These are phyloP conservation scores for Dryas octopetala DNA, from an alignment of 306 rosid species.

Conservation along the genomic window DNA sequence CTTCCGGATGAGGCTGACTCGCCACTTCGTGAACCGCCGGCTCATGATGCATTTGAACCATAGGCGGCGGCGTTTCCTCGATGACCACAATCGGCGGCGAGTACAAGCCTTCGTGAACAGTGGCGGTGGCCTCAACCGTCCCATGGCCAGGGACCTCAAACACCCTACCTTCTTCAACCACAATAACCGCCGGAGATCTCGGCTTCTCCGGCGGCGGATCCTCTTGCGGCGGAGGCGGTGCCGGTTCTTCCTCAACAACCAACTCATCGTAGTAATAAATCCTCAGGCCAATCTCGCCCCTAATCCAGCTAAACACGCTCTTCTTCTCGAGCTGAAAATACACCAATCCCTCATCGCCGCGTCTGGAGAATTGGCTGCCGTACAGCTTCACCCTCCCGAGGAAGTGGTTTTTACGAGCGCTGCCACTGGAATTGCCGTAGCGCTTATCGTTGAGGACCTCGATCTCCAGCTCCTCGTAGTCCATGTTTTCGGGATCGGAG, in stretches of 20 bases:
- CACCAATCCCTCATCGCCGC: conserved; percentile 72
- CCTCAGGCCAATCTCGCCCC: conserved; percentile 74
- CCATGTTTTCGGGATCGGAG: conserved; percentile 83
- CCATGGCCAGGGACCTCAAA: conserved; percentile 36
- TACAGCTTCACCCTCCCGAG: conserved; percentile 78
- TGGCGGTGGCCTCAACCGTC: conserved; percentile 4
- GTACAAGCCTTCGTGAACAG: conserved; percentile 28
- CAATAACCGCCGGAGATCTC: conserved; percentile 29
- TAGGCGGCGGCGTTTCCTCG: conserved; percentile 52
- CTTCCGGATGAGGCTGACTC: conserved; percentile 37
- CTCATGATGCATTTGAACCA: conserved; percentile 50
- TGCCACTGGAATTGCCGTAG: conserved; percentile 53
- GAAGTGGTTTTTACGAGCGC: conserved; percentile 78
- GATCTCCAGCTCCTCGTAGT: conserved; percentile 80
- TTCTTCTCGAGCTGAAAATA: conserved; percentile 76
- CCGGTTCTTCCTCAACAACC: conserved; percentile 34
- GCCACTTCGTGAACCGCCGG: conserved; percentile 34
- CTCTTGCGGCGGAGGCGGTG: conserved; percentile 35
- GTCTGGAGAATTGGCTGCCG: conserved; percentile 64
- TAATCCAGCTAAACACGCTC: conserved; percentile 83
- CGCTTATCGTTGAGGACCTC: conserved; percentile 88
- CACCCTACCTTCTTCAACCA: conserved; percentile 52
- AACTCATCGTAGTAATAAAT: conserved; percentile 68
- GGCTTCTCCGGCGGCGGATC: conserved; percentile 43
- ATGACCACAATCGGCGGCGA: conserved; percentile 58